Base-by-base conservation (phyloP, 2,329 filamentous ascomycete species). In the Pyrenophora tritici-repentis region DNA sequence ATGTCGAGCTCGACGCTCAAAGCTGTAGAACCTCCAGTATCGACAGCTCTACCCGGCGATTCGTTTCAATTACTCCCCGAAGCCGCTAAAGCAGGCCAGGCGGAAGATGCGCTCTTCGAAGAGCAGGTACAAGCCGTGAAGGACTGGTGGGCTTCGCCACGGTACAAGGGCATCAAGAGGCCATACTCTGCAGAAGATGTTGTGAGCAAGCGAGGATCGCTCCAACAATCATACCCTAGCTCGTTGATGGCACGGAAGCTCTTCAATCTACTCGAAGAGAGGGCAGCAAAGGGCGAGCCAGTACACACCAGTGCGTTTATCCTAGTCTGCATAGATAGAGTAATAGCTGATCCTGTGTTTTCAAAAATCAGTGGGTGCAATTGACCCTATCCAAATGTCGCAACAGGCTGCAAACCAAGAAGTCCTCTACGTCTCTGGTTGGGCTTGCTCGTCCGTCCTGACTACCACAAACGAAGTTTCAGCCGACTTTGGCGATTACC, bases 331-430 rank as follows among this genome's bases (percentile, higher is more conserved):
- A 47, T 62, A 65, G 50, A 58, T 53, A 60, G 61, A 55, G 49
- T 43, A 66, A 56, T 58, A 42, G 59, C 72, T 72, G 66, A 71
- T 70, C 14, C 29, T 35, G 6, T 33, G 17, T 49, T n/a, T 52
- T 33, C 18, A 14, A 31, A 46, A 29, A 49, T 24, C 56, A 93
- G 90, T 99, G 89, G 94, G 94, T 63, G 94, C 92, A 53, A 95
- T 99, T 75, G 94, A 99, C 71, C 94, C 94, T n/a, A 86, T 97
- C 9, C 94, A 99, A 78, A 97, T 99, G 94, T 96, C 94, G 41
- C 94, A 99, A 75, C 94, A 97, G 79, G 94, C 94, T 13, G 85
- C 90, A 5, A 90, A 97, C 76, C 94, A 97, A 73, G 93, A 99
- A 73, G 89, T 97, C 14, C 83, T 99, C 38, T 99, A 99, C 76